phyloP scores from a whole-genome alignment of 129 eudicot species.

The carrot (Daucus carota) region DH1_v3.0 NC_030384.2:47849501-47850000 shows the following conservation, averaged over 20 bases:
- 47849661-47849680: slow-evolving; percentile 13
- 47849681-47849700: slow-evolving; percentile 14
- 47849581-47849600: slow-evolving; percentile 33
- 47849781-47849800: slow-evolving; percentile 23
- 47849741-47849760: slow-evolving; percentile 18
- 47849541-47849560: neutral
- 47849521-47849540: neutral
- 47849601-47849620: slow-evolving; percentile 25
- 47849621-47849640: slow-evolving; percentile 26
- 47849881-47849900: slow-evolving; percentile 25
- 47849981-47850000: slow-evolving; percentile 27
- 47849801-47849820: slow-evolving; percentile 28
- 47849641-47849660: slow-evolving; percentile 31
- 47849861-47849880: slow-evolving; percentile 34
- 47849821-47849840: slow-evolving; percentile 18
- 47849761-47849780: slow-evolving; percentile 5
- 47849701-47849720: slow-evolving; percentile 21
- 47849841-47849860: slow-evolving; percentile 24
- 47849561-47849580: slow-evolving; percentile 23
- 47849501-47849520: too few relatives aligned
- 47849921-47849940: neutral
- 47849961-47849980: slow-evolving; percentile 25
- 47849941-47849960: slow-evolving; percentile 13
- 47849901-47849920: slow-evolving; percentile 23
- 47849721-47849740: slow-evolving; percentile 16